Percentiles rank a stretch among this genome's conserved stretches.
Evolutionary conservation across 768 basidiomycete species (phyloP).

Genomic region (Pleurotus djamor): DNA sequence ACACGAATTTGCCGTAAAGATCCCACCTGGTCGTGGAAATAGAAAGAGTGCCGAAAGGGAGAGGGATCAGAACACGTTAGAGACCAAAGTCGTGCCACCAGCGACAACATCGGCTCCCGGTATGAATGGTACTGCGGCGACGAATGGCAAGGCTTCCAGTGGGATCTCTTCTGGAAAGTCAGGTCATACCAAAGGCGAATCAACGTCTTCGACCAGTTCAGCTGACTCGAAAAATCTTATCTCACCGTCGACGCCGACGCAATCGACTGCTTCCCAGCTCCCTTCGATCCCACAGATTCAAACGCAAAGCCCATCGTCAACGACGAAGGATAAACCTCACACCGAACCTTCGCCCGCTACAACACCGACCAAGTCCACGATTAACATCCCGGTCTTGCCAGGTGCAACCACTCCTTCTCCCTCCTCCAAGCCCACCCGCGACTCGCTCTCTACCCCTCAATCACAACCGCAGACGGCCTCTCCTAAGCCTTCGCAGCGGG

Average conservation of each 20-base stretch:
- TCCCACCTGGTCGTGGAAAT: constrained; percentile 25
- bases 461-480: background rate
- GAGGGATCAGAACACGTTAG: background rate
- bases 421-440: background rate
- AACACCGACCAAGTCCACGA: constrained; percentile 8
- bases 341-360: background rate
- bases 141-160: background rate
- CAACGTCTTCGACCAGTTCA: background rate
- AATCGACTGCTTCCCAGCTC: background rate
- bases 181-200: background rate
- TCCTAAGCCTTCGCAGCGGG: background rate
- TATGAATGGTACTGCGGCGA: background rate
- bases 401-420: background rate
- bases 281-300: background rate
- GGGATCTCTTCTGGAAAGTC: background rate
- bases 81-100: no score
- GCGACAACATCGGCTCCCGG: no score
- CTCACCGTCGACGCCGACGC: constrained; percentile 4
- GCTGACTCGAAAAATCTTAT: background rate
- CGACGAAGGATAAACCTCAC: background rate
- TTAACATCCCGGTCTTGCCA: constrained; percentile 3
- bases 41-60: constrained; percentile 14
- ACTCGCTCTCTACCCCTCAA: background rate
- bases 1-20: constrained; percentile 65
- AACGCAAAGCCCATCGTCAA: background rate